Percentiles rank a stretch among this genome's conserved stretches.
phyloP scores from a whole-genome alignment of 176 grass and related monocot genomes.

The Rhynchospora tenuis region DNA sequence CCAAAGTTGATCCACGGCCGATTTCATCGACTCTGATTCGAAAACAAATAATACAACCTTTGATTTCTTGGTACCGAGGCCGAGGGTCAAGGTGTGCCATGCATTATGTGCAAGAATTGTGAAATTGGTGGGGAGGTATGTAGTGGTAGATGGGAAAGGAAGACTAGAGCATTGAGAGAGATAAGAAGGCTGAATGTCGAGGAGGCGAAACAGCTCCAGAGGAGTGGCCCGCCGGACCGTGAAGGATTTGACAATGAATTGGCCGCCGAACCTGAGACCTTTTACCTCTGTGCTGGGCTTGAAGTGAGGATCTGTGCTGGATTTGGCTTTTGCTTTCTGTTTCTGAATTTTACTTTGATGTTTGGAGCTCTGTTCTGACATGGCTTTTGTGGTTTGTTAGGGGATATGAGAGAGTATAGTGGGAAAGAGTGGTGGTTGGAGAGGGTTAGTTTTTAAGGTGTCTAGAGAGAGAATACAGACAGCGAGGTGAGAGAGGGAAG shows the following conservation, averaged over 20 bases:
- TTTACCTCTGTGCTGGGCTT: constrained; percentile 77
- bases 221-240: constrained; percentile 86
- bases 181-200: constrained; percentile 90
- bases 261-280: constrained; percentile 81
- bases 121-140: constrained; percentile 92
- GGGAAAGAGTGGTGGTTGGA: not conserved
- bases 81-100: constrained; percentile 94
- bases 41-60: constrained; percentile 91
- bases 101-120: constrained; percentile 97
- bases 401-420: constrained; percentile 1
- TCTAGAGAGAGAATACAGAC: not conserved
- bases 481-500: not conserved
- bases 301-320: constrained; percentile 53
- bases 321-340: constrained; percentile 14
- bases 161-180: constrained; percentile 75
- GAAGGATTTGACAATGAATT: constrained; percentile 95
- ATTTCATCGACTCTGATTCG: constrained; percentile 84
- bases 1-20: constrained; percentile 80
- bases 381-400: not conserved
- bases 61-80: constrained; percentile 95
- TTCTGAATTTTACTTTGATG: constrained; percentile 6
- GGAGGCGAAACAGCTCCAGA: constrained; percentile 84
- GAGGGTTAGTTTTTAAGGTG: not conserved
- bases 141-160: constrained; percentile 83
- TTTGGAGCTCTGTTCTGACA: constrained; percentile 18